Conservation (phyloP, 2,329 filamentous ascomycete genomes). For the Cryphonectria naterciae region DNA sequence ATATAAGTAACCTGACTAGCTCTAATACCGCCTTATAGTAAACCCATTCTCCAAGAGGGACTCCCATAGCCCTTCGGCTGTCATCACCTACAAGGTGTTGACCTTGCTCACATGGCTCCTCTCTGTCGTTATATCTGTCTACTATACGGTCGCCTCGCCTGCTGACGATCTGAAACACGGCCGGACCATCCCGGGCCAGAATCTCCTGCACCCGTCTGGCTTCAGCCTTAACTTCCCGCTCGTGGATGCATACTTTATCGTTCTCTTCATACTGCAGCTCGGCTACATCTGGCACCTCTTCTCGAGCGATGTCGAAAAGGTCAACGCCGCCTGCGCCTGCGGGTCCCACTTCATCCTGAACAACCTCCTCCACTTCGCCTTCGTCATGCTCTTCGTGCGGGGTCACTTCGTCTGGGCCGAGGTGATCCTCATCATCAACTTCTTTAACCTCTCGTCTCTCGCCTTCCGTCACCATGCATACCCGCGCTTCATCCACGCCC, state of each 20-base stretch:
- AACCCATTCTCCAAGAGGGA: constrained; percentile 80
- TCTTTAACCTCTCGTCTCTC: constrained; percentile 75
- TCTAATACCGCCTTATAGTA: constrained; percentile 46
- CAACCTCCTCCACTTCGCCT: constrained; percentile 82
- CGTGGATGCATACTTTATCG: constrained; percentile 75
- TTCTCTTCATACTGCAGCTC: constrained; percentile 75
- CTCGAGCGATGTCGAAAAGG: constrained; percentile 63
- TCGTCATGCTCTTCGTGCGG: constrained; percentile 81
- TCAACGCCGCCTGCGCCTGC: constrained; percentile 74
- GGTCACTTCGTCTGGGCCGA: constrained; percentile 76
- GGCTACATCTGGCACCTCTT: constrained; percentile 80
- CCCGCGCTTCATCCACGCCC: constrained; percentile 74
- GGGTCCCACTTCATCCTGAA: constrained; percentile 84
- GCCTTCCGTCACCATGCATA: constrained; percentile 81
- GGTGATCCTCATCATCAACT: constrained; percentile 77
- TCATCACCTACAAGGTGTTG: constrained; percentile 76
- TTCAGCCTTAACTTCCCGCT: constrained; percentile 74
- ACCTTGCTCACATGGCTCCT: constrained; percentile 76
- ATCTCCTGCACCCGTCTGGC: constrained; percentile 66
- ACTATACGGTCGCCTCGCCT: constrained; percentile 71
- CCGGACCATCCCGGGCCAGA: constrained; percentile 76
- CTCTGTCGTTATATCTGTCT: constrained; percentile 71
- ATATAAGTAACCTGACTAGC: not conserved
- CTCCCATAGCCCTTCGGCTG: constrained; percentile 60
- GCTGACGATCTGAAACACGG: constrained; percentile 62